These are phyloP conservation scores for Dictyostelium discoideum DNA, from an alignment of 78 protist genomes.

Conservation along the genomic window dicty_2.7 NC_007091.3:1553501-1554000, in stretches of 20 bases:
- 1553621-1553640: background rate
- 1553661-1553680: background rate
- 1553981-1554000: background rate
- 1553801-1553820: background rate
- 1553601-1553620: background rate
- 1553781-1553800: background rate
- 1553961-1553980: background rate
- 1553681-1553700: slow-evolving; percentile 9
- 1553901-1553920: background rate
- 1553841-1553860: background rate
- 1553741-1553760: background rate
- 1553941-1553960: background rate
- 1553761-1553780: background rate
- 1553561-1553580: background rate
- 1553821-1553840: background rate
- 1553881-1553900: background rate
- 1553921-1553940: background rate
- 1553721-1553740: background rate
- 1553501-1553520: background rate
- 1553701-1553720: slow-evolving; percentile 3
- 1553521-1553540: background rate
- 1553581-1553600: background rate
- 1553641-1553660: background rate
- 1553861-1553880: background rate
- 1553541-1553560: background rate